Evolutionary conservation across 106 monocot genomes (phyloP).

Genomic region (Iris macrosiphon): DNA sequence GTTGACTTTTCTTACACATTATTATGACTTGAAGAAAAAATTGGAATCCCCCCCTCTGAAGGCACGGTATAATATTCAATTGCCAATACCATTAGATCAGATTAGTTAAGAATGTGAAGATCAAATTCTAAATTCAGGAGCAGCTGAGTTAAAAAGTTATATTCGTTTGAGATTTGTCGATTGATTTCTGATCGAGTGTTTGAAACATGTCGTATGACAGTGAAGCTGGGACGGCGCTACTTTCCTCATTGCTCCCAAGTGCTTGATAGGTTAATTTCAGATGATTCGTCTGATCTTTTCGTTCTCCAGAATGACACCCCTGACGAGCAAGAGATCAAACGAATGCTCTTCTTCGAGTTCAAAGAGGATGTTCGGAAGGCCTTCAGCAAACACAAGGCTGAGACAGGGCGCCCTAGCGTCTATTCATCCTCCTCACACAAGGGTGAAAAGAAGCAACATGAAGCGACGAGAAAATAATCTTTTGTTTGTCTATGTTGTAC

Average conservation of each 20-base stretch:
- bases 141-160: too few species aligned
- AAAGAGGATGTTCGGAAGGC: conserved; percentile 75
- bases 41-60: too few species aligned
- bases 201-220: conserved; percentile 31
- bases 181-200: too few species aligned
- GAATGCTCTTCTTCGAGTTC: conserved; percentile 65
- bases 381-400: conserved; percentile 81
- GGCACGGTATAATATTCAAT: too few species aligned
- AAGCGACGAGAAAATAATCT: conserved; percentile 32
- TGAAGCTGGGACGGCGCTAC: conserved; percentile 66
- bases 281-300: conserved; percentile 51
- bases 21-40: too few species aligned
- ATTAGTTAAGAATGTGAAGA: too few species aligned
- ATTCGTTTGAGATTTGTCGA: too few species aligned
- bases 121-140: too few species aligned
- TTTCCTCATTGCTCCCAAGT: conserved; percentile 79
- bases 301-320: conserved; percentile 49
- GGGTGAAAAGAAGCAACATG: conserved; percentile 17
- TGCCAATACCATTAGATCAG: too few species aligned
- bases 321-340: conserved; percentile 73
- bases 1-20: too few species aligned
- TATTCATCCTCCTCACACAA: conserved; percentile 39
- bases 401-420: conserved; percentile 14
- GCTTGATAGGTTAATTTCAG: conserved; percentile 79
- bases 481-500: too few species aligned